These are phyloP conservation scores for Aspergillus novofumigatus DNA, from an alignment of 2,329 filamentous ascomycete genomes.

Conservation along the genomic window DNA sequence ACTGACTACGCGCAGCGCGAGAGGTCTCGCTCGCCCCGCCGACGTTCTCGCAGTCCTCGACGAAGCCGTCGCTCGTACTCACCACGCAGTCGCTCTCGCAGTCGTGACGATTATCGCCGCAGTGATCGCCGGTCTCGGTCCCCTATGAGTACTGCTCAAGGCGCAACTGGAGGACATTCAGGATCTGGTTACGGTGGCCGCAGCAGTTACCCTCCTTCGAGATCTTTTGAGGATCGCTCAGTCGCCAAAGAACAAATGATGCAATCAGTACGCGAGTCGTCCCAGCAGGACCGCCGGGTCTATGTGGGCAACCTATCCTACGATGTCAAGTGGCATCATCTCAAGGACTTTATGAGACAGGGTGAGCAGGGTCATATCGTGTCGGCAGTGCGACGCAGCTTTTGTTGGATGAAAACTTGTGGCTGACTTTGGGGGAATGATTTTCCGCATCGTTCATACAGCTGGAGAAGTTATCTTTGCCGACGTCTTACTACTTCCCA, in stretches of 20 bases:
- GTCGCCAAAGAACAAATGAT: conserved; percentile 92
- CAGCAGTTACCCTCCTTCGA: conserved; percentile 57
- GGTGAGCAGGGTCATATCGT: conserved; percentile 57
- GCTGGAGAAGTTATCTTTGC: conserved; percentile 99
- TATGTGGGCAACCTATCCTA: conserved; percentile 99
- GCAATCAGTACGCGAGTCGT: conserved; percentile 86
- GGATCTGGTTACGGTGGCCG: conserved; percentile 56
- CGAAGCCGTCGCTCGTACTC: conserved; percentile 74
- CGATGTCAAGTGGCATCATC: conserved; percentile 99
- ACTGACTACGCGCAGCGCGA: conserved; percentile 63
- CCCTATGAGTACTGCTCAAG: conserved; percentile 72
- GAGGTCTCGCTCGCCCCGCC: conserved; percentile 62
- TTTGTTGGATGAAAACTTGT: conserved; percentile 18
- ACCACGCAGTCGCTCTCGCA: conserved; percentile 72
- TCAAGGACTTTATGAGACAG: conserved; percentile 99
- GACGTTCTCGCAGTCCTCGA: conserved; percentile 76
- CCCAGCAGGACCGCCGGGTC: conserved; percentile 97
- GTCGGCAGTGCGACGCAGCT: conserved; percentile 17
- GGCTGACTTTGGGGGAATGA: conserved; percentile 34
- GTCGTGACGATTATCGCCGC: conserved; percentile 73
- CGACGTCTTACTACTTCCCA: conserved; percentile 98
- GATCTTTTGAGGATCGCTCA: conserved; percentile 78
- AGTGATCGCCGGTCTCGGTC: conserved; percentile 74
- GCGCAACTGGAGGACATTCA: conserved; percentile 67
- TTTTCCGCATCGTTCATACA: conserved; percentile 43